Base-by-base conservation (phyloP, 805 yeast genomes). In the Starmerella apis region DNA sequence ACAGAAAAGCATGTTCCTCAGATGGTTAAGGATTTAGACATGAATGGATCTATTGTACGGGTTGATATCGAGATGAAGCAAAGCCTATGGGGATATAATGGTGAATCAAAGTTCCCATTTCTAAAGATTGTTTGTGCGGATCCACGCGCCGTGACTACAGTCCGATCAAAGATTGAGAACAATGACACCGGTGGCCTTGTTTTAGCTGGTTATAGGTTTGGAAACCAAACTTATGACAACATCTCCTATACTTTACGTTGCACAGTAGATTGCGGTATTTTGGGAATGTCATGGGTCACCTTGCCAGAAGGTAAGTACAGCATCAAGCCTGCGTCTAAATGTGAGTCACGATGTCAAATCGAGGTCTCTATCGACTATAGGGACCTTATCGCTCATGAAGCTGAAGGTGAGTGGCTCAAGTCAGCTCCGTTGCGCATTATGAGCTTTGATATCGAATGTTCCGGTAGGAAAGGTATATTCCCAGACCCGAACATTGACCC, bases 381-480 rank as follows among this genome's bases (percentile, higher is more conserved):
- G 27, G 81, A 86, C 56, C 65, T 92, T 46, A 64, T 85, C 0
- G 74, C 95, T 1, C 97, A 86, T 64, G 75, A 86, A 1, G 75
- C 96, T 0, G 97, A 90, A 63, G 96, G 95, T 4, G 87, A 88
- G 53, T 94, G 94, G 88, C 76, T 86, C 31, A 82, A 80, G 57
- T 81, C 84, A 69, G 97, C 98, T 1, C 98, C 98, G 0, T 72
- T 92, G 52, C 81, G 99, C 61, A 80, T 92, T 44, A 71, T 92
- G 57, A 87, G 96, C 10, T 90, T 92, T 65, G 99, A 92, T 73
- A 92, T 92, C 54, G 99, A 92, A 67, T 92, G 99, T 75, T 92
- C 98, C 3, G 98, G 98, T 41, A 78, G 99, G 67, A 83, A 86
- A 56, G 98, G 98, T 48, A 76, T 92, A 11, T 92, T 92, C 65